These are phyloP conservation scores for Cryptococcus sp. DNA, from an alignment of 1,284 basidiomycete species.

Conservation along the genomic window DNA sequence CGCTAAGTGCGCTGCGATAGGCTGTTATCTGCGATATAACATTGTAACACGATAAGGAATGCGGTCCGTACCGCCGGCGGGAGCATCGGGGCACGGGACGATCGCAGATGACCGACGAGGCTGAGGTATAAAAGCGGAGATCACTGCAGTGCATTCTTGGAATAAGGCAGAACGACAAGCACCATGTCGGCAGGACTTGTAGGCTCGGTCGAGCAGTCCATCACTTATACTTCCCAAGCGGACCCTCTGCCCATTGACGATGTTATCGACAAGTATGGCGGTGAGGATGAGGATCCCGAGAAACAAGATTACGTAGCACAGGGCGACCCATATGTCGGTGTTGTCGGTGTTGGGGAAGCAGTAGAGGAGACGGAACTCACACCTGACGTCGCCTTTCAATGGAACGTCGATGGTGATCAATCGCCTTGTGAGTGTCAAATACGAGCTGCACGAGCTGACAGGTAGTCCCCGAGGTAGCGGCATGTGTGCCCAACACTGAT, in stretches of 20 bases:
- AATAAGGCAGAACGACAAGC: not conserved
- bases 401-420: slow-evolving; percentile 31
- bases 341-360: not conserved
- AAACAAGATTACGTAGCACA: not conserved
- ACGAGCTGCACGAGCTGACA: not conserved
- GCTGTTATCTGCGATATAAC: no score
- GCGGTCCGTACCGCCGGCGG: no score
- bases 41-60: no score
- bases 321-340: not conserved
- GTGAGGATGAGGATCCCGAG: not conserved
- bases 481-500: slow-evolving; percentile 35
- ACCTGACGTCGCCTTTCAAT: slow-evolving; percentile 24
- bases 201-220: not conserved
- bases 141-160: not conserved
- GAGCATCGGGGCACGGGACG: no score
- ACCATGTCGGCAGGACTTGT: not conserved
- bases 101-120: no score
- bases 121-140: no score
- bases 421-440: slow-evolving; percentile 23
- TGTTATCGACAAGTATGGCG: not conserved
- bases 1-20: no score
- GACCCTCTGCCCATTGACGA: not conserved
- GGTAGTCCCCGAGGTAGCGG: slow-evolving; percentile 30
- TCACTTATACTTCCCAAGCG: not conserved
- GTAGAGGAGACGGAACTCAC: slow-evolving; percentile 21